Evolutionary conservation across 108 stramenopile genomes (phyloP), one percentile per base, ranked within the genome.

Genomic region (Tribonema minus): DNA sequence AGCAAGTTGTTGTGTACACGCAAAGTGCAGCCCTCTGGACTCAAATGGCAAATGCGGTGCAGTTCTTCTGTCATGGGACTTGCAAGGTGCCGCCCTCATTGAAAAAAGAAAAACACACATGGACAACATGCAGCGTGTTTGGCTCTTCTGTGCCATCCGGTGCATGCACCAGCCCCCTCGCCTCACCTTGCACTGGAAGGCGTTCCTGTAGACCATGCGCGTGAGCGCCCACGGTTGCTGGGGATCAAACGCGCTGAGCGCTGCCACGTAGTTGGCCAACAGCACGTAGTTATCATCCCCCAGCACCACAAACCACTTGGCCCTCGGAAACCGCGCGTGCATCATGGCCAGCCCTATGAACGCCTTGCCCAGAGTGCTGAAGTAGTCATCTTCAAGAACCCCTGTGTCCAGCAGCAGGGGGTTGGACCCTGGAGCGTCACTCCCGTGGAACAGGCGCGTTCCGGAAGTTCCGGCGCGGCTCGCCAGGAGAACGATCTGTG

Each of bases 291-390:
- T 75, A 15, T 75, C 74, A 38, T 75, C 74, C 2, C 74, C 74
- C 26, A 75, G 39, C 3, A 75, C 41, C 23, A 75, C 74, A 37
- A 75, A 75, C 74, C 74, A 75, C 64, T 75, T 75, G n/a, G 40
- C 58, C 15, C 39, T 27, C 5, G 74, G 74, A 36, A 66, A 75
- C 31, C 64, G 64, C 28, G 64, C 74, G 29, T 66, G 64, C 74
- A 75, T 75, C 3, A 75, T 64, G 27, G 64, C 37, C n/a, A 75
- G 64, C 12, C 74, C 74, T 33, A 75, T 36, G 74, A 75, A 75
- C 29, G 74, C 74, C 40, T 75, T 75, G 28, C 74, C 74, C 31
- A 75, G 74, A 64, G 74, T 75, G 64, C 74, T 75, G 65, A 75
- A 75, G 74, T 75, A 75, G 39, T 75, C 74, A 59, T 75, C 74